Base-by-base conservation (phyloP, 257 asterid species). In the Voacanga thouarsii region DNA sequence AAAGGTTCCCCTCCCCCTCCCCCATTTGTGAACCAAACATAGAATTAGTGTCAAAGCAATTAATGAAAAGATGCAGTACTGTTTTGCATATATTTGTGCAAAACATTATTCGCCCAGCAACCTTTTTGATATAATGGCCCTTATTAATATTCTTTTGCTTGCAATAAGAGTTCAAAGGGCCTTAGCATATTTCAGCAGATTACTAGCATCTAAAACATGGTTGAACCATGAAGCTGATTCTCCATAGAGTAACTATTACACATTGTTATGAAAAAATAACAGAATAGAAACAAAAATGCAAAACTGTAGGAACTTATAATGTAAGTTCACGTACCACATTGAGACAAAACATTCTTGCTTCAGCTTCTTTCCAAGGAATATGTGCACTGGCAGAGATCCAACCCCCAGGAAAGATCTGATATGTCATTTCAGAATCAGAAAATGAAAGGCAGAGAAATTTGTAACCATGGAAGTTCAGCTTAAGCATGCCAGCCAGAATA, bases 331-430 rank as follows among this genome's bases (percentile, higher is more conserved):
- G 82, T 77, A 92, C 98, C 89, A 88, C 95, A 86, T 90, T 87
- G 50, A 93, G 97, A 77, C 90, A 82, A 79, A 89, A 90, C 78
- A 93, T 75, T 82, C 88, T 93, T 41, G 96, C 89, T 81, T 93
- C 98, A 67, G 87, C 94, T 85, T 89, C 97, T 86, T 86, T 89
- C 96, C 97, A 92, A 60, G 91, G 86, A 83, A 92, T 85, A 80
- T 83, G 87, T 79, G 80, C 75, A 85, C 84, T 76, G 60, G 90
- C 72, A 78, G 89, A 86, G 51, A 81, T 79, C 92, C 90, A 89
- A 68, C 86, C 88, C 72, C 92, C 94, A 81, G 59, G 78, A 83
- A 93, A 86, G 79, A 92, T 82, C 98, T 92, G 86, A 80, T 83
- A 80, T 53, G 59, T 18, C 59, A 53, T 53, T 16, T 6, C 0